Evolutionary conservation across 106 monocot species (phyloP), one percentile per base, ranked within the genome.

Genomic region (Alisma plantagoaquatica): DNA sequence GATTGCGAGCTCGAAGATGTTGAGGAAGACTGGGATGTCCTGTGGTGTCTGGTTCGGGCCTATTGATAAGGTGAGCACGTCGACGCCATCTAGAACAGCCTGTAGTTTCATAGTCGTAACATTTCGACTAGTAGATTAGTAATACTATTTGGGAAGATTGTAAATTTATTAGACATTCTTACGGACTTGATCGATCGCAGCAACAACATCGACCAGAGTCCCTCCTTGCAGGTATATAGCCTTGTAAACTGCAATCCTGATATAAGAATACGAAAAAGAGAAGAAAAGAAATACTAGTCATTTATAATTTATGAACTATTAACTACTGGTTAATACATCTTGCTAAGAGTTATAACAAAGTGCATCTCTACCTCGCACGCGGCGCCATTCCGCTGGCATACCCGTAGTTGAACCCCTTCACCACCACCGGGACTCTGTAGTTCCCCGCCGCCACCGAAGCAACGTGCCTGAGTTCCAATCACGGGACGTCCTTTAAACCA

Each of bases 371-470:
- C 88, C 77, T 74, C 53, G 91, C 84, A 23, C 69, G 35, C 53
- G 91, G 91, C 30, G 91, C 91, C 91, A 91, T 91, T 55, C 91
- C 91, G 24, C 84, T 91, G 27, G 91, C 84, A 24, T 30, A 58
- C 2, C 91, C 91, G 32, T 81, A 91, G 23, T 72, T 43, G 62
- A 75, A 70, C 35, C 91, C 91, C 26, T 68, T 48, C 3, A 78
- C 81, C 1, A 78, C 70, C 3, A 91, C 91, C 0, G 80, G 91
- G 43, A 84, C 77, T 60, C 81, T 73, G 35, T 60, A 27, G 45
- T 91, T 91, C 24, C 91, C 91, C n/a, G 81, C 91, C 11, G 85
- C 84, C 47, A 78, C 73, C 2, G 77, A 78, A 46, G 87, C 87
- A 27, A 87, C 87, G 69, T 87, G 87, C 53, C 87, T 78, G 66